Base-by-base conservation (phyloP, 2,329 filamentous ascomycete species). In the Catunica adiposa region DNA sequence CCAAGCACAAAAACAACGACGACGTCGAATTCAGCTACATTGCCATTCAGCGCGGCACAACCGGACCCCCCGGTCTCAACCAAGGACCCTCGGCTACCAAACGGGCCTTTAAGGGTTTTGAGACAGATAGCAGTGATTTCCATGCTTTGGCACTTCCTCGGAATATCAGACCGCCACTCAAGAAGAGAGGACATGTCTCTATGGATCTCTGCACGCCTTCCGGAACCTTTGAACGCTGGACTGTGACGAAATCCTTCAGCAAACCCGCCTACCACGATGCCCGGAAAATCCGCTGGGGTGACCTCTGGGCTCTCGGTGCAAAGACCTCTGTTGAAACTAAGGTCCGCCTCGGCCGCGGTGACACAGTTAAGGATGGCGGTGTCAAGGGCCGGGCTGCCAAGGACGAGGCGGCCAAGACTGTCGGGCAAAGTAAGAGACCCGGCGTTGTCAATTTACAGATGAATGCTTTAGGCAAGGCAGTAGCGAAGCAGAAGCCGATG, bases 261-360 rank as follows among this genome's bases (percentile, higher is more conserved):
- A 82, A 78, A 62, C 80, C 84, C 63, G 89, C 89, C 0, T 97
- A 90, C 70, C 87, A 86, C 62, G 92, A 97, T 65, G 92, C 92
- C 37, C 81, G 92, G 59, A 98, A 98, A 70, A 78, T 84, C 0
- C 72, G 71, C 54, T 97, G 90, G 92, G 92, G 92, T 40, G 92
- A 97, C 66, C 73, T 97, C 8, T 98, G 92, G 92, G 89, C 90
- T 0, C 73, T 97, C 0, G 92, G 92, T 0, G 90, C 89, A 22
- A 97, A 97, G 74, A 94, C 88, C 0, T 76, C 88, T 11, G 77
- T 84, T 3, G 64, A 68, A 1, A 73, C 86, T 50, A 73, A 71
- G 14, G 70, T 85, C 46, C 77, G 81, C 6, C 68, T 84, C 2
- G 85, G 85, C 54, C 66, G 65, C 59, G 69, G 68, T 54, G 65